These are phyloP conservation scores for Daedalea quercina DNA, from an alignment of 768 basidiomycete genomes.

Conservation along the genomic window DNA sequence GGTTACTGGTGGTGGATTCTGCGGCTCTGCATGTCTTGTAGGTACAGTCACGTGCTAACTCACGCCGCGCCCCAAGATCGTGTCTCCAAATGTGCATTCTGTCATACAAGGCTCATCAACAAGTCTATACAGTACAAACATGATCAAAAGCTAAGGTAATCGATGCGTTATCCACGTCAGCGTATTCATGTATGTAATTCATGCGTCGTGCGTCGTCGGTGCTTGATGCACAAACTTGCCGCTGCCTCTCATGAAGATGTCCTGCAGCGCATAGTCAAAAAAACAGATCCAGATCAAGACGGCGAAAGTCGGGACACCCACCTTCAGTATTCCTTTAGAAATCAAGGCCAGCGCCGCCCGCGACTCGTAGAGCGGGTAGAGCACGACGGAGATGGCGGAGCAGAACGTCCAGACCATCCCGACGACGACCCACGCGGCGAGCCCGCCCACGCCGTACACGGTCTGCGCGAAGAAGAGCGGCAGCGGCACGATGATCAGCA, in stretches of 20 bases:
- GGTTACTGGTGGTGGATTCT: too few relatives aligned
- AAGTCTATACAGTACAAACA: too few relatives aligned
- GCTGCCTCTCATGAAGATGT: conserved; percentile 33
- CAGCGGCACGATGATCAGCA: conserved; percentile 74
- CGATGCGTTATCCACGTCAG: too few relatives aligned
- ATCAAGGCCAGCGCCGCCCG: conserved; percentile 59
- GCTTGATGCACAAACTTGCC: conserved; percentile 28
- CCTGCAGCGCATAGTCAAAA: conserved; percentile 21
- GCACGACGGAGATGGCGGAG: conserved; percentile 66
- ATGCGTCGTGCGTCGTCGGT: neutral
- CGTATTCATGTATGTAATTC: too few relatives aligned
- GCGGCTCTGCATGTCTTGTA: too few relatives aligned
- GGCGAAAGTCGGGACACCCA: conserved; percentile 18
- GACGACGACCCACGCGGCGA: conserved; percentile 76
- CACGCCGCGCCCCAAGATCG: too few relatives aligned
- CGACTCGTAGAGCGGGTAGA: conserved; percentile 87
- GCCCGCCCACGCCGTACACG: conserved; percentile 55
- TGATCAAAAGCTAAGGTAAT: too few relatives aligned
- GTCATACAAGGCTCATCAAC: too few relatives aligned
- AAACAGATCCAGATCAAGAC: too few relatives aligned
- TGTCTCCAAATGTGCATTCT: too few relatives aligned
- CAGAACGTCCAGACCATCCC: conserved; percentile 82
- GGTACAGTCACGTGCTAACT: too few relatives aligned
- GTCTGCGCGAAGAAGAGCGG: conserved; percentile 82
- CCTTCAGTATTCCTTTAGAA: conserved; percentile 56